Evolutionary conservation across 495 filamentous ascomycete species (phyloP).

Genomic region (Penicillium angulare): DNA sequence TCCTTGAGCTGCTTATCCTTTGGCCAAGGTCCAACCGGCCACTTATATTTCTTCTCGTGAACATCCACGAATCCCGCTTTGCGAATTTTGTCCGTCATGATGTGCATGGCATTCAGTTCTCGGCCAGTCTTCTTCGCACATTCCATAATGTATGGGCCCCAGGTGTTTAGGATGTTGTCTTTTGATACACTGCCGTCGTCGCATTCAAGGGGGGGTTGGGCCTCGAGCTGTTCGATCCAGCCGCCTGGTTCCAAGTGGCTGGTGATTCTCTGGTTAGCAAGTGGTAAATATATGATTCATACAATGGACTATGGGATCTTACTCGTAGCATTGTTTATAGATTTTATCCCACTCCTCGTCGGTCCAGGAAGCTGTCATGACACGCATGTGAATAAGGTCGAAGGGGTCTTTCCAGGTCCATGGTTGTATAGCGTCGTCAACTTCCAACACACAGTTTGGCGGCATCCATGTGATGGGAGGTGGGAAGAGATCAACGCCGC

Average conservation of each 20-base stretch:
- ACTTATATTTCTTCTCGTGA: conserved; percentile 49
- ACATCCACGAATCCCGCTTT: conserved; percentile 22
- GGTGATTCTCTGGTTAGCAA: background rate
- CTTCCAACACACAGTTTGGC: conserved; percentile 1
- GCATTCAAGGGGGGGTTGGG: background rate
- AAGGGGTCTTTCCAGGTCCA: conserved; percentile 2
- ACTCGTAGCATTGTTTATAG: conserved; percentile 3
- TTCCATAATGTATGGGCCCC: background rate
- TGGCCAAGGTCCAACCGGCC: conserved; percentile 68
- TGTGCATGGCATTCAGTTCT: background rate
- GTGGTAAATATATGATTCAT: background rate
- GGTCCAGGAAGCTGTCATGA: background rate
- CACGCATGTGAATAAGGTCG: conserved; percentile 11
- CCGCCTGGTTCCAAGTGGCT: conserved; percentile 3
- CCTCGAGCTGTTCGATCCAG: conserved; percentile 5
- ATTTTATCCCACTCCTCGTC: background rate
- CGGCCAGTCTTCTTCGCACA: background rate
- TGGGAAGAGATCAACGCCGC: conserved; percentile 3
- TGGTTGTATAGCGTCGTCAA: background rate
- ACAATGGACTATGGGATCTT: background rate
- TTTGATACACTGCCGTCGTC: background rate
- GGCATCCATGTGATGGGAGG: background rate
- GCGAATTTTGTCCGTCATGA: background rate
- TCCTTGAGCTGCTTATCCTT: conserved; percentile 62
- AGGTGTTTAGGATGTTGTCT: background rate